Percentiles rank a stretch among this genome's conserved stretches.
These are phyloP conservation scores for Pyricularia sp. DNA, from an alignment of 2,329 filamentous ascomycete genomes.

Conservation along the genomic window DNA sequence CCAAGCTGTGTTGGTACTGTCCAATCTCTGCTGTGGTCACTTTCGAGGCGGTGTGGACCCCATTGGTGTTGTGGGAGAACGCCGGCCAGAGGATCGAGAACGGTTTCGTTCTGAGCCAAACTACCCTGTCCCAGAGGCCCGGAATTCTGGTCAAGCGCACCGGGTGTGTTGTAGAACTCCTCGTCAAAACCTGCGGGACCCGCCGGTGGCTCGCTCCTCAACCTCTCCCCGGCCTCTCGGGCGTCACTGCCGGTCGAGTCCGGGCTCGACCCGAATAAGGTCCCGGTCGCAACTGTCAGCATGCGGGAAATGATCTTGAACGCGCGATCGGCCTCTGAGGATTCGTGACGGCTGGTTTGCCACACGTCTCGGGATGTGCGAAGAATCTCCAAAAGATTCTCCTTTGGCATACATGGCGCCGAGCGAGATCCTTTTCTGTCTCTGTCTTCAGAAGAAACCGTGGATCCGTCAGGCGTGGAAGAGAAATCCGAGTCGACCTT, in stretches of 20 bases:
- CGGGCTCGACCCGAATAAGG: constrained; percentile 14
- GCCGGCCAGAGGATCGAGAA: neutral
- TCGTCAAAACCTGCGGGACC: neutral
- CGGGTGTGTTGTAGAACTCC: neutral
- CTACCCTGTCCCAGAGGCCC: neutral
- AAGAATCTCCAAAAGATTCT: constrained; percentile 17
- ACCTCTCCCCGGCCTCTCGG: too few relatives aligned
- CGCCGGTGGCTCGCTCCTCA: constrained; percentile 1
- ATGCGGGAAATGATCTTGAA: constrained; percentile 22
- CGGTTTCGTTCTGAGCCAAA: neutral
- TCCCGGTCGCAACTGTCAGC: constrained; percentile 18
- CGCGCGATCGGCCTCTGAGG: constrained; percentile 17
- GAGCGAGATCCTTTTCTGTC: neutral
- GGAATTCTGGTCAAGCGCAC: neutral
- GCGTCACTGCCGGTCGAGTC: constrained; percentile 11
- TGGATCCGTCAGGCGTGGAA: neutral
- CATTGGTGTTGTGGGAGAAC: neutral
- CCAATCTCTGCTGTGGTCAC: neutral
- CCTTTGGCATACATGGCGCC: constrained; percentile 10
- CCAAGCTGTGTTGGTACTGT: neutral
- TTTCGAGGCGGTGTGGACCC: neutral
- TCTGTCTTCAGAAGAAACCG: neutral
- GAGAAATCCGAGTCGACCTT: neutral
- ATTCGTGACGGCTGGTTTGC: constrained; percentile 15
- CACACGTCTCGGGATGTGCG: constrained; percentile 18